phyloP scores from a whole-genome alignment of 2,329 filamentous ascomycete species.

The Cladosporium sp. region DNA sequence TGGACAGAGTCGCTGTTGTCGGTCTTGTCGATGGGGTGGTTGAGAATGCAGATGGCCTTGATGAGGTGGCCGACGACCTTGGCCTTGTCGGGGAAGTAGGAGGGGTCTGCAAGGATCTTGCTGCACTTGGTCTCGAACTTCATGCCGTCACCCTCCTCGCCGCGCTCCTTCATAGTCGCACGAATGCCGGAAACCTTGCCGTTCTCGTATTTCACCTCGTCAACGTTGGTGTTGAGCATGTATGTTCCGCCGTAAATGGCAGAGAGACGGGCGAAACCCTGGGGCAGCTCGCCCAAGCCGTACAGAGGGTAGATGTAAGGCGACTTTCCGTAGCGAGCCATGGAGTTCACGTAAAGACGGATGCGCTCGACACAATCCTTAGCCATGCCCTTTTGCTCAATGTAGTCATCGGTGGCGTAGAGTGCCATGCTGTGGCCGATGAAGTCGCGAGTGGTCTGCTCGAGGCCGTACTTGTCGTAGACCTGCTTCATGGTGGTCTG shows the following conservation, averaged over 20 bases:
- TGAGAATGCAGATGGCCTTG: slow-evolving; percentile 95
- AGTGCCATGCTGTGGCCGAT: slow-evolving; percentile 98
- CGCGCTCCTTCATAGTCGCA: slow-evolving; percentile 88
- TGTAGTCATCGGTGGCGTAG: slow-evolving; percentile 85
- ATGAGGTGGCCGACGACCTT: slow-evolving; percentile 84
- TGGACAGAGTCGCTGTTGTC: slow-evolving; percentile 85
- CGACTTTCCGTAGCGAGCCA: slow-evolving; percentile 95
- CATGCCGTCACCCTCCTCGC: slow-evolving; percentile 70
- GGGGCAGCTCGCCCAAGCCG: slow-evolving; percentile 91
- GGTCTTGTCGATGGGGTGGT: slow-evolving; percentile 88
- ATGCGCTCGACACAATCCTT: slow-evolving; percentile 88
- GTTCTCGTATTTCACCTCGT: slow-evolving; percentile 78
- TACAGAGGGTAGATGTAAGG: slow-evolving; percentile 99
- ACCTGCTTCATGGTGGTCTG: slow-evolving; percentile 93
- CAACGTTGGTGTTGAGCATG: slow-evolving; percentile 94
- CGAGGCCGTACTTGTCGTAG: slow-evolving; percentile 95
- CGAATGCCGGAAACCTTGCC: slow-evolving; percentile 92
- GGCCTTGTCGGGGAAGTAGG: slow-evolving; percentile 90
- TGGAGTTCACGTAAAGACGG: slow-evolving; percentile 93
- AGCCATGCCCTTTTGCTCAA: slow-evolving; percentile 66
- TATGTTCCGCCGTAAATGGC: slow-evolving; percentile 99
- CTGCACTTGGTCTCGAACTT: slow-evolving; percentile 94
- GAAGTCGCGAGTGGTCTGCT: slow-evolving; percentile 85
- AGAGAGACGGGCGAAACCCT: slow-evolving; percentile 93
- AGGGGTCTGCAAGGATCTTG: slow-evolving; percentile 93